These are phyloP conservation scores for Saccharomycopsis schoenii DNA, from an alignment of 805 yeast species.

Conservation along the genomic window DNA sequence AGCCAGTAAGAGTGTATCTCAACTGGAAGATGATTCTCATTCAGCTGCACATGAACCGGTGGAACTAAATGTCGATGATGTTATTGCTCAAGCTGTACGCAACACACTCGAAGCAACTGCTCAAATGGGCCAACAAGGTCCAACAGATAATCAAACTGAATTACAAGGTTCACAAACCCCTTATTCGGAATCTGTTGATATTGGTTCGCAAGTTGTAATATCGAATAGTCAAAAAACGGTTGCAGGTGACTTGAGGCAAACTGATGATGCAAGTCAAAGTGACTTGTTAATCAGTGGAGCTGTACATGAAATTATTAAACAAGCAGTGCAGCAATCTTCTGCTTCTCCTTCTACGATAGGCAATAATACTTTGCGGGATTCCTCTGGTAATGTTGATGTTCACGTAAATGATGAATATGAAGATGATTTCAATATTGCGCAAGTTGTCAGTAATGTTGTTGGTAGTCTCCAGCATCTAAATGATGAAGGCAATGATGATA, in stretches of 20 bases:
- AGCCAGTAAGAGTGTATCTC: neutral
- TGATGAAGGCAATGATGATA: neutral
- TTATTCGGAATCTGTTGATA: neutral
- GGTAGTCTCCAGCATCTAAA: neutral
- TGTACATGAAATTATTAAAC: slow-evolving; percentile 12
- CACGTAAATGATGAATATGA: neutral
- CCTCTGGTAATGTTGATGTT: neutral
- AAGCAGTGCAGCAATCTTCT: neutral
- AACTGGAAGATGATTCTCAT: neutral
- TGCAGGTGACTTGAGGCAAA: too few species aligned
- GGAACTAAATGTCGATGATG: neutral
- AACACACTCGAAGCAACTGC: neutral
- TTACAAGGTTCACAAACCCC: neutral
- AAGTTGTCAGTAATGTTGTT: neutral
- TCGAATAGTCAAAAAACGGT: neutral
- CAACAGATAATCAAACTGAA: neutral
- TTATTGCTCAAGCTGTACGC: neutral
- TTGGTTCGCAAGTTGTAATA: neutral
- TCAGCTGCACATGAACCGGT: neutral
- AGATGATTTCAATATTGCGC: neutral
- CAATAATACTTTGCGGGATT: neutral
- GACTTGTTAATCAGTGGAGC: slow-evolving; percentile 13
- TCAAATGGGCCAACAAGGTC: neutral
- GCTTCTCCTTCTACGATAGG: slow-evolving; percentile 3
- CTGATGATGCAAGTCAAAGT: neutral